Conservation (phyloP, 805 yeast species). For the Starmerella vaccinii region DNA sequence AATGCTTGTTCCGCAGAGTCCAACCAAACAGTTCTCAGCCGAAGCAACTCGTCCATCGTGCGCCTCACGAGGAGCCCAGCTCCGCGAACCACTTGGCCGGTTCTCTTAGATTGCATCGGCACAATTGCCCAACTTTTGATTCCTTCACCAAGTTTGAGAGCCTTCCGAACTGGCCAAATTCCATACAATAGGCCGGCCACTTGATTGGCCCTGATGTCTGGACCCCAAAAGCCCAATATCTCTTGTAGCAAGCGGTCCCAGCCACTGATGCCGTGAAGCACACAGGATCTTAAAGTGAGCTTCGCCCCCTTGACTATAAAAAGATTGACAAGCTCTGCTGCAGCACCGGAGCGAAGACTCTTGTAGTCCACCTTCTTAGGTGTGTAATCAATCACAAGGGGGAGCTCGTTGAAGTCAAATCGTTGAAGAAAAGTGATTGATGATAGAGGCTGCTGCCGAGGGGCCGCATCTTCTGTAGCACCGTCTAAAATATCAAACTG, state of each 20-base stretch:
- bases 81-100: conserved; percentile 11
- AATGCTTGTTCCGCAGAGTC: conserved; percentile 12
- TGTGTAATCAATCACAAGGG: conserved; percentile 72
- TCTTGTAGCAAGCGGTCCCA: conserved; percentile 46
- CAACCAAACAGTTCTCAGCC: conserved; percentile 13
- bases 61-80: conserved; percentile 16
- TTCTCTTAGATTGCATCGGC: conserved; percentile 10
- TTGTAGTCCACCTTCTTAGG: conserved; percentile 81
- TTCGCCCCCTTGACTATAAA: conserved; percentile 81
- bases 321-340: conserved; percentile 77
- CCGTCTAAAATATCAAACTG: conserved; percentile 54
- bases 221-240: conserved; percentile 71
- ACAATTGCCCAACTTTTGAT: conserved; percentile 11
- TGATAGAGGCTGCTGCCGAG: too few relatives aligned
- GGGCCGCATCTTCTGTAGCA: neutral
- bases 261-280: conserved; percentile 69
- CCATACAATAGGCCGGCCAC: conserved; percentile 75
- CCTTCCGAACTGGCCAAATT: conserved; percentile 55
- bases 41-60: conserved; percentile 15
- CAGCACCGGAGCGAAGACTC: conserved; percentile 76
- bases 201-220: conserved; percentile 76
- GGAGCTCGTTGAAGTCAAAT: conserved; percentile 41
- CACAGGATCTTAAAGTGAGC: conserved; percentile 50
- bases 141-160: conserved; percentile 12
- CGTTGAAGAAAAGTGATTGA: conserved; percentile 48